Percentiles rank a stretch among this genome's conserved stretches.
These are phyloP conservation scores for Croton laevigatus DNA, from an alignment of 441 rosid species.

Conservation along the genomic window DNA sequence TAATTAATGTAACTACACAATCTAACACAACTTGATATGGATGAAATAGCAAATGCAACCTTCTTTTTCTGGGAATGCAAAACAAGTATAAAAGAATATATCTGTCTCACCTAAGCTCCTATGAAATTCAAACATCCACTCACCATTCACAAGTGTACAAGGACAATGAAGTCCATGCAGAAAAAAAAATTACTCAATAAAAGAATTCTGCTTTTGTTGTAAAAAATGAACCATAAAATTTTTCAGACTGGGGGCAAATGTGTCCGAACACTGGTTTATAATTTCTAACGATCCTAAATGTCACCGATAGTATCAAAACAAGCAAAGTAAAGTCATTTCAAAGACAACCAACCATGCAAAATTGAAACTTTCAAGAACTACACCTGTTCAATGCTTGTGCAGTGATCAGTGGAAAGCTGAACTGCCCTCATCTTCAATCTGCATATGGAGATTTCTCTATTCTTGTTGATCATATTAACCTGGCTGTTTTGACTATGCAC, in stretches of 20 bases:
- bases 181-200: background rate
- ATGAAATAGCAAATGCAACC: background rate
- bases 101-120: conserved; percentile 2
- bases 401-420: conserved; percentile 91
- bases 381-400: conserved; percentile 87
- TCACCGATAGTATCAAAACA: background rate
- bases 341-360: conserved; percentile 1
- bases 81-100: background rate
- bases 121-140: conserved; percentile 12
- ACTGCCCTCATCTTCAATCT: conserved; percentile 92
- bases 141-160: background rate
- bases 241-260: background rate
- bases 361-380: conserved; percentile 26
- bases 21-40: background rate
- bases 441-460: conserved; percentile 79
- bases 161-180: background rate
- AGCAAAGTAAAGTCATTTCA: background rate
- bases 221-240: background rate
- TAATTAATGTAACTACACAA: conserved; percentile 3
- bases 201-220: background rate
- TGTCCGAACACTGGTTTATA: background rate
- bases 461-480: conserved; percentile 71
- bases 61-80: background rate
- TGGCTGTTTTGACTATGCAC: conserved; percentile 74
- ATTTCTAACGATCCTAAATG: background rate